Conservation (phyloP, 2,329 filamentous ascomycete species). For the Aspergillus hortae region DNA sequence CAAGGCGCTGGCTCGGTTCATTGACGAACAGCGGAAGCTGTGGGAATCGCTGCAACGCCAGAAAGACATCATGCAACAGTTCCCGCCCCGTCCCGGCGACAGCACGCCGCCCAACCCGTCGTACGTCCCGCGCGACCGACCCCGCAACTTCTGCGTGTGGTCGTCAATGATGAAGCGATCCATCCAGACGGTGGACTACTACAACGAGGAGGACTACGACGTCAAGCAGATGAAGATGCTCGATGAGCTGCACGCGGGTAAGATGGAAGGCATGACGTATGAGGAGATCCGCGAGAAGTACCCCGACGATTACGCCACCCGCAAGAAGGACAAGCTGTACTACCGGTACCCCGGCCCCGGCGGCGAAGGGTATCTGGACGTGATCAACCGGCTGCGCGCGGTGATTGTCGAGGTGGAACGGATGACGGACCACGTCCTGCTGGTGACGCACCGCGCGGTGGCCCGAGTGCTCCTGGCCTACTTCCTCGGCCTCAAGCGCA, state of each 20-base stretch:
- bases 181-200: slow-evolving; percentile 81
- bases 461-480: slow-evolving; percentile 92
- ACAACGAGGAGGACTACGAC: slow-evolving; percentile 94
- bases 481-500: slow-evolving; percentile 85
- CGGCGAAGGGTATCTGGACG: slow-evolving; percentile 92
- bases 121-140: slow-evolving; percentile 55
- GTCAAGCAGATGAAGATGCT: slow-evolving; percentile 98
- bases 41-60: slow-evolving; percentile 82
- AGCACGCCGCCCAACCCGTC: slow-evolving; percentile 94
- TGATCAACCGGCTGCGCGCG: slow-evolving; percentile 90
- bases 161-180: slow-evolving; percentile 93
- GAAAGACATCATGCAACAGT: slow-evolving; percentile 71
- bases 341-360: slow-evolving; percentile 96
- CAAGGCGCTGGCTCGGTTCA: slow-evolving; percentile 74
- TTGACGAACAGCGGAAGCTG: slow-evolving; percentile 71
- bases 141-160: slow-evolving; percentile 95
- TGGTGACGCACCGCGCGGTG: slow-evolving; percentile 89
- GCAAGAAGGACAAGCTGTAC: slow-evolving; percentile 81
- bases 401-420: slow-evolving; percentile 97
- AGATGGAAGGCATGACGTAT: slow-evolving; percentile 94
- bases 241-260: slow-evolving; percentile 89
- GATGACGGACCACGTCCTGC: slow-evolving; percentile 90
- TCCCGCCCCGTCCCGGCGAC: slow-evolving; percentile 87
- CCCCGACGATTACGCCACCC: slow-evolving; percentile 76
- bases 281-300: slow-evolving; percentile 77